Evolutionary conservation across 192 early-diverging fungal species (phyloP).

Genomic region (Helicostylum pulchrum): DNA sequence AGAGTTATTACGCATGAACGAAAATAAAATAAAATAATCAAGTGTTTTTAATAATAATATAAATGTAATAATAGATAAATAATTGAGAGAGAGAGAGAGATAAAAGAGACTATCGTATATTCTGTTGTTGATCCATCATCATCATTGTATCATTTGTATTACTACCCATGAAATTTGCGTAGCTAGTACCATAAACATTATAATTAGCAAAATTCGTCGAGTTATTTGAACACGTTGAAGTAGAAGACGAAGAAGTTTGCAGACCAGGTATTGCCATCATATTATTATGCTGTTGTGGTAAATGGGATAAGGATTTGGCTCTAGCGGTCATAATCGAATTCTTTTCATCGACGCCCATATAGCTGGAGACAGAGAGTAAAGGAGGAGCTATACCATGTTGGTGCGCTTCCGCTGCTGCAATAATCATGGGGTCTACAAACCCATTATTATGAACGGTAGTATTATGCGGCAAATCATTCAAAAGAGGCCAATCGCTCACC

Average conservation of each 20-base stretch:
- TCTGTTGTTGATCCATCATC: background rate
- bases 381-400: background rate
- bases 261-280: background rate
- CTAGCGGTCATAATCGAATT: constrained; percentile 5
- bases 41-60: too few relatives aligned
- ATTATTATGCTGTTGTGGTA: background rate
- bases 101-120: background rate
- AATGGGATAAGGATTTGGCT: constrained; percentile 2
- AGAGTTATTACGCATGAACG: too few relatives aligned
- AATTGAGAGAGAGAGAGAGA: too few relatives aligned
- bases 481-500: constrained; percentile 1
- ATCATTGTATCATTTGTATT: constrained; percentile 2
- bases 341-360: background rate
- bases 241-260: constrained; percentile 11
- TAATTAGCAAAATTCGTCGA: background rate
- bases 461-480: constrained; percentile 6
- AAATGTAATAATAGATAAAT: too few relatives aligned
- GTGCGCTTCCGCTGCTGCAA: constrained; percentile 5
- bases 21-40: too few relatives aligned
- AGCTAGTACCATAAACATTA: background rate
- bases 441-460: constrained; percentile 3
- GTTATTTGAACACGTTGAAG: background rate
- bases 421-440: constrained; percentile 15
- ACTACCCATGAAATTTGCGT: too few relatives aligned
- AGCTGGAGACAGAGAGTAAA: background rate